phyloP scores from a whole-genome alignment of 345 rosid genomes.

The Anacardium occidentale region DNA sequence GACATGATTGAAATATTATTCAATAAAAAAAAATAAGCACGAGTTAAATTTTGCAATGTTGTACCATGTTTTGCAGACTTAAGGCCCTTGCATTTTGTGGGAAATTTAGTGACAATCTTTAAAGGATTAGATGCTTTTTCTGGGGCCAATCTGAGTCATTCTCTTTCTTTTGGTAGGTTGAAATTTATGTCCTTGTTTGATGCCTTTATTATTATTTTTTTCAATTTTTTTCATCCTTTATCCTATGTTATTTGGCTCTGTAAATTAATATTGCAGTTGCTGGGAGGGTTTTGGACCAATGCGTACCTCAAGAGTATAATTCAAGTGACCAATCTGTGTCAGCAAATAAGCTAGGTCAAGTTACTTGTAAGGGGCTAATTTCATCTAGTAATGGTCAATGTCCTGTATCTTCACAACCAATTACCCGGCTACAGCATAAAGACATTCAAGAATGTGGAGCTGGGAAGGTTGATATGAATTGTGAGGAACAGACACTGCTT shows the following conservation, averaged over 20 bases:
- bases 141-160: constrained; percentile 32
- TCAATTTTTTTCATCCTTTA: not conserved
- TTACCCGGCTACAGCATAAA: constrained; percentile 22
- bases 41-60: not conserved
- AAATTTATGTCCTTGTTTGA: not conserved
- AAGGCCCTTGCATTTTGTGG: constrained; percentile 52
- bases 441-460: constrained; percentile 22
- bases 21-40: too few species aligned
- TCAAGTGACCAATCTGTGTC: constrained; percentile 9
- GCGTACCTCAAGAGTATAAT: constrained; percentile 15
- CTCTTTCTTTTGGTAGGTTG: constrained; percentile 30
- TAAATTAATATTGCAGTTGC: constrained; percentile 15
- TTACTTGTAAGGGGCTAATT: constrained; percentile 16
- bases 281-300: constrained; percentile 13
- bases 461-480: constrained; percentile 24
- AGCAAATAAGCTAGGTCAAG: constrained; percentile 5
- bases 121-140: constrained; percentile 59
- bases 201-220: not conserved
- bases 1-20: not conserved
- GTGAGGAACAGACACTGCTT: constrained; percentile 30
- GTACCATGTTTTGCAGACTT: constrained; percentile 39
- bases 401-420: constrained; percentile 21
- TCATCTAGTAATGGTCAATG: constrained; percentile 12
- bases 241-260: not conserved
- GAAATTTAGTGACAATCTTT: constrained; percentile 59